Evolutionary conservation across 2,329 filamentous ascomycete species (phyloP).

Genomic region (Beauveria caledonica): DNA sequence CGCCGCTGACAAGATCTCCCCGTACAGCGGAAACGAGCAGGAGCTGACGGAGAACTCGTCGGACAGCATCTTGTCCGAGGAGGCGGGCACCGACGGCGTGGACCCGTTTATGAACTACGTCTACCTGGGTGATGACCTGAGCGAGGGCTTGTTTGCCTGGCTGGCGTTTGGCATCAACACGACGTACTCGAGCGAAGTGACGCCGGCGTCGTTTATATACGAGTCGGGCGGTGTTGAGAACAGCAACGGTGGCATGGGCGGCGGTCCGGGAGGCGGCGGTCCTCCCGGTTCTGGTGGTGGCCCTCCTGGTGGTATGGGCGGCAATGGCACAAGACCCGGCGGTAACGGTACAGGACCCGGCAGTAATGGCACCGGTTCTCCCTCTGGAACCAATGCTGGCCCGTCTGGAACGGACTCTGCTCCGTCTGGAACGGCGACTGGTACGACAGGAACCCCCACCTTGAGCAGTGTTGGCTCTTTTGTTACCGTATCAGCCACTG

Average conservation of each 20-base stretch:
- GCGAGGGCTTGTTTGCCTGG: conserved; percentile 48
- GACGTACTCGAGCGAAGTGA: conserved; percentile 16
- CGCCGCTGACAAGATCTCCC: conserved; percentile 38
- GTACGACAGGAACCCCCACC: neutral
- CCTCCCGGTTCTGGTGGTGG: neutral
- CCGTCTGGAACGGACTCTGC: neutral
- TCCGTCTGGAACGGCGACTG: neutral
- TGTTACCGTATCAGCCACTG: neutral
- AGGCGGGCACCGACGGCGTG: conserved; percentile 38
- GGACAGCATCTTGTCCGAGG: conserved; percentile 39
- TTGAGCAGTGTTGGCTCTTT: neutral
- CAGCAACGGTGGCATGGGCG: conserved; percentile 15
- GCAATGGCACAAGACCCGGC: neutral
- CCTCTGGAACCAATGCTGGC: neutral
- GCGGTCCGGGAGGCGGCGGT: conserved; percentile 9
- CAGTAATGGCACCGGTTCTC: neutral
- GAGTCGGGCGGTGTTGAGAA: conserved; percentile 26
- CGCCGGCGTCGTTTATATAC: conserved; percentile 25
- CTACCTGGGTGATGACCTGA: conserved; percentile 42
- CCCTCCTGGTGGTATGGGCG: neutral
- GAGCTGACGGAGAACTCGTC: conserved; percentile 41
- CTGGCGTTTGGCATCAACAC: conserved; percentile 43
- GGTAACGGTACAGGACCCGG: neutral
- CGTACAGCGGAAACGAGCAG: conserved; percentile 40
- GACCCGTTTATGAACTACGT: conserved; percentile 53